Evolutionary conservation across 768 basidiomycete genomes (phyloP).

Genomic region (Clavulina sp.): DNA sequence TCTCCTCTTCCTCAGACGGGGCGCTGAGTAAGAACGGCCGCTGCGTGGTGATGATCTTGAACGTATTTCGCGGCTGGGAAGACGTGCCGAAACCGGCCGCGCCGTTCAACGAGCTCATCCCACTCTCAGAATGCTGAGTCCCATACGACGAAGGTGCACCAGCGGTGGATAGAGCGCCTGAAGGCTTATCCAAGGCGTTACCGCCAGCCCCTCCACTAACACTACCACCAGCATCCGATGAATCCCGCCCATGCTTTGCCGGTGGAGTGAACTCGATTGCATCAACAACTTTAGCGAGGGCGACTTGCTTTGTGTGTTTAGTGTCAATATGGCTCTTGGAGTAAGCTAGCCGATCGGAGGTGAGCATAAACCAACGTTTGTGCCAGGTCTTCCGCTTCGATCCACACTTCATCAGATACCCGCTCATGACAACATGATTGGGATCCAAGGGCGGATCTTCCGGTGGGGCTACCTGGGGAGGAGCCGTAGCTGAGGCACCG

Average conservation of each 20-base stretch:
- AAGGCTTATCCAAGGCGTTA: neutral
- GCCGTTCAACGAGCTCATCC: no score
- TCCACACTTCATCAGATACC: slow-evolving; percentile 94
- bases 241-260: neutral
- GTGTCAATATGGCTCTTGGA: slow-evolving; percentile 92
- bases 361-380: slow-evolving; percentile 95
- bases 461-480: slow-evolving; percentile 26
- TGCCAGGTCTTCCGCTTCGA: slow-evolving; percentile 88
- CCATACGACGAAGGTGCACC: neutral
- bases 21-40: slow-evolving; percentile 79
- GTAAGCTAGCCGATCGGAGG: slow-evolving; percentile 73
- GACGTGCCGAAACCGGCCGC: no score
- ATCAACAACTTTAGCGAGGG: slow-evolving; percentile 72
- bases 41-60: slow-evolving; percentile 94
- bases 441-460: no score
- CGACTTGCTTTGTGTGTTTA: slow-evolving; percentile 72
- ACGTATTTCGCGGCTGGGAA: no score
- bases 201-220: neutral
- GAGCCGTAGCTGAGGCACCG: neutral
- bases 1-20: slow-evolving; percentile 93
- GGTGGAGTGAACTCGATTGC: slow-evolving; percentile 52
- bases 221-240: neutral
- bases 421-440: slow-evolving; percentile 66
- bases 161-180: slow-evolving; percentile 4
- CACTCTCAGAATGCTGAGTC: neutral